Percentiles rank a stretch among this genome's conserved stretches.
phyloP scores from a whole-genome alignment of 805 yeast species.

The Yarrowia keelungensis region DNA sequence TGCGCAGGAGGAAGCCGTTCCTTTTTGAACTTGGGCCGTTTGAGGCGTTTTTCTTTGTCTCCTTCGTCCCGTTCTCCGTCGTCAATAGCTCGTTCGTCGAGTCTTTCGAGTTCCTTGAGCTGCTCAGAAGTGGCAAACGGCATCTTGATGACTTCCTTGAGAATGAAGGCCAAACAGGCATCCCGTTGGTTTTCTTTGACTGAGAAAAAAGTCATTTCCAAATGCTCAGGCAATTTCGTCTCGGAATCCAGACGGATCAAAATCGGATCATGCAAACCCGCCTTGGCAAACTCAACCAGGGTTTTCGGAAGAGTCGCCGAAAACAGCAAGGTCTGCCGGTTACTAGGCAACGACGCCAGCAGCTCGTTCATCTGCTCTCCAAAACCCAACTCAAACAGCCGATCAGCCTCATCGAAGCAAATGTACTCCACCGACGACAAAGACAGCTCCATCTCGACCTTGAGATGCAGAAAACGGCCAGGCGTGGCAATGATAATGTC shows the following conservation, averaged over 20 bases:
- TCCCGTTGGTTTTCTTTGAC: constrained; percentile 87
- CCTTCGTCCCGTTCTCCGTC: constrained; percentile 46
- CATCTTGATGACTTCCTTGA: constrained; percentile 84
- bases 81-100: constrained; percentile 47
- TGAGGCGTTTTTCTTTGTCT: constrained; percentile 44
- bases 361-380: constrained; percentile 91
- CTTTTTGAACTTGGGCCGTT: constrained; percentile 55
- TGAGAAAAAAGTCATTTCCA: constrained; percentile 87
- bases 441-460: constrained; percentile 92
- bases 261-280: constrained; percentile 91
- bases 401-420: constrained; percentile 96
- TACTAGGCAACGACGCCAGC: constrained; percentile 78
- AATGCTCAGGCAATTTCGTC: constrained; percentile 83
- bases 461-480: constrained; percentile 93
- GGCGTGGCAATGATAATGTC: constrained; percentile 97
- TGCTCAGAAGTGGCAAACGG: constrained; percentile 81
- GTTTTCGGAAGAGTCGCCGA: constrained; percentile 95
- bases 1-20: constrained; percentile 77
- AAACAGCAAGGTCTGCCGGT: constrained; percentile 86
- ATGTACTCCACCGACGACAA: constrained; percentile 84
- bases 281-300: constrained; percentile 95
- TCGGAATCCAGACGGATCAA: constrained; percentile 93
- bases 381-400: constrained; percentile 95
- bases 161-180: constrained; percentile 75
- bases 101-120: constrained; percentile 56